Evolutionary conservation across 805 yeast genomes (phyloP).

Genomic region (Kluyveromyces wickerhamii): DNA sequence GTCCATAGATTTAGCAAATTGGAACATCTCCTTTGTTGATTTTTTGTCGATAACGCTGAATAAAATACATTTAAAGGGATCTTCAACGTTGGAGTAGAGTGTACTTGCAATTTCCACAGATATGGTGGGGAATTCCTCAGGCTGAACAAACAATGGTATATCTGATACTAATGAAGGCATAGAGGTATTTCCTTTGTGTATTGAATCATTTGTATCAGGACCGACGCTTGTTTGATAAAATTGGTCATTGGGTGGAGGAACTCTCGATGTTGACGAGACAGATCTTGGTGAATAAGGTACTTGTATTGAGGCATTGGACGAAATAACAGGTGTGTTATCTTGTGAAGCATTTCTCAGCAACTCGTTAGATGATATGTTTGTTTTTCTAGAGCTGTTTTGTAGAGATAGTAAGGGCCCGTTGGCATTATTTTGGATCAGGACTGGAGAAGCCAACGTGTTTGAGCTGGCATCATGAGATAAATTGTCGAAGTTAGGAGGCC

Average conservation of each 20-base stretch:
- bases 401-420: neutral
- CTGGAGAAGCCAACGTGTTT: conserved; percentile 3
- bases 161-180: conserved; percentile 23
- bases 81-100: conserved; percentile 31
- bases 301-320: neutral
- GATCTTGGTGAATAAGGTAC: conserved; percentile 2
- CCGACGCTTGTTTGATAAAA: neutral
- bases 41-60: conserved; percentile 58
- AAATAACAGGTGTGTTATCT: neutral
- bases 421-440: conserved; percentile 1
- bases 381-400: neutral
- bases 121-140: conserved; percentile 48
- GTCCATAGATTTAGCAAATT: conserved; percentile 53
- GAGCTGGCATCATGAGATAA: neutral
- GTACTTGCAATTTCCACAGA: conserved; percentile 43
- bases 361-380: neutral
- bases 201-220: neutral
- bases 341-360: neutral
- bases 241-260: neutral
- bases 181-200: conserved; percentile 2
- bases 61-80: conserved; percentile 52
- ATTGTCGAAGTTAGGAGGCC: neutral
- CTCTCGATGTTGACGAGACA: neutral
- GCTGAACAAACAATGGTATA: conserved; percentile 47
- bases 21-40: conserved; percentile 62